Evolutionary conservation across 352 stramenopile genomes (phyloP).

Genomic region (Phytopythium cucurbitacearum): DNA sequence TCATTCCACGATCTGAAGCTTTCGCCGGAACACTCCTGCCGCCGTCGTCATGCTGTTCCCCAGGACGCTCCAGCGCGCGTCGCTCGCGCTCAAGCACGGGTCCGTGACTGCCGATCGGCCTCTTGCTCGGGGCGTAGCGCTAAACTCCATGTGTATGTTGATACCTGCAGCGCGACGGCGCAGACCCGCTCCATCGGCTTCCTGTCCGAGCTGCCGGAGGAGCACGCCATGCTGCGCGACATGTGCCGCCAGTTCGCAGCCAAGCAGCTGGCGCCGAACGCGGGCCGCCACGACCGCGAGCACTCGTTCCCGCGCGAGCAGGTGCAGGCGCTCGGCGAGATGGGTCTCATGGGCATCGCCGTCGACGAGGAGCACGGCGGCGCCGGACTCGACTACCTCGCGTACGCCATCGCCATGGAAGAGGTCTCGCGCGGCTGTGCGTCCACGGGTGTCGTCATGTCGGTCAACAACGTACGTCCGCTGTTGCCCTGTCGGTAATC

Average conservation of each 20-base stretch:
- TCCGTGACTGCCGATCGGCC: conserved; percentile 5
- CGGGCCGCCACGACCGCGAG: conserved; percentile 86
- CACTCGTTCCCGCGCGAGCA: conserved; percentile 83
- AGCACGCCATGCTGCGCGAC: conserved; percentile 96
- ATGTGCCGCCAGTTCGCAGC: conserved; percentile 95
- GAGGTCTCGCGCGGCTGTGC: conserved; percentile 96
- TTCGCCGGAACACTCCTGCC: no score
- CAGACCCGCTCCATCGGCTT: conserved; percentile 51
- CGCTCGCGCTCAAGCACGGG: conserved; percentile 17
- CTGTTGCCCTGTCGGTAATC: background rate
- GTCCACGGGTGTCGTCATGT: conserved; percentile 96
- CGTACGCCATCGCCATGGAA: conserved; percentile 97
- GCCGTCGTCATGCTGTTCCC: conserved; percentile 19
- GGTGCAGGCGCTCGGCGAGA: conserved; percentile 87
- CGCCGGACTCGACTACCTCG: conserved; percentile 93
- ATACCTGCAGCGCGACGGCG: conserved; percentile 1
- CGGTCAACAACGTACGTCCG: conserved; percentile 83
- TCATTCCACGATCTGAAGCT: no score
- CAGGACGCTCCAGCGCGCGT: conserved; percentile 31
- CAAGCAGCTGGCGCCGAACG: conserved; percentile 91
- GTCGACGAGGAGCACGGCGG: conserved; percentile 87
- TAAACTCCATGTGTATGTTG: background rate
- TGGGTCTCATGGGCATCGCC: conserved; percentile 95
- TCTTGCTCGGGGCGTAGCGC: background rate
- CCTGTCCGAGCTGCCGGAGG: conserved; percentile 83